A percentile compares a stretch with the other conserved stretches of the same genome.
These are phyloP conservation scores for Begonia fuchsioides DNA, from an alignment of 306 rosid genomes.

Conservation along the genomic window DNA sequence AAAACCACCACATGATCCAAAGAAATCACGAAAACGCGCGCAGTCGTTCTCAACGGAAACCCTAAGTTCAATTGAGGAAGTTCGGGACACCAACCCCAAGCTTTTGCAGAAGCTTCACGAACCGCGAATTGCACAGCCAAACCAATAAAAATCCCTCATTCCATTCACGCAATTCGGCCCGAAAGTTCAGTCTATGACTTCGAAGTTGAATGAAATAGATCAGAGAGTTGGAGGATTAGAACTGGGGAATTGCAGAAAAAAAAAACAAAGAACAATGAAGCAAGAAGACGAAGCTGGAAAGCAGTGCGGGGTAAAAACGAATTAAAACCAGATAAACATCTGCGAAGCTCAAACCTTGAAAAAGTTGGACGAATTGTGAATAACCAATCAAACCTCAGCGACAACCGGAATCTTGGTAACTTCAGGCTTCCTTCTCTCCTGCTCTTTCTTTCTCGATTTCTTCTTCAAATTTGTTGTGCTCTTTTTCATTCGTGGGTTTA, in stretches of 20 bases:
- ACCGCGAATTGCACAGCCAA: slow-evolving; percentile 33
- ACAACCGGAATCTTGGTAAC: slow-evolving; percentile 41
- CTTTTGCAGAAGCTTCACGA: slow-evolving; percentile 16
- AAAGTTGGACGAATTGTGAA: slow-evolving; percentile 38
- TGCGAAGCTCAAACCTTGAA: slow-evolving; percentile 47
- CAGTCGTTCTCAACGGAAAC: slow-evolving; percentile 35
- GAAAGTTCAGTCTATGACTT: slow-evolving; percentile 32
- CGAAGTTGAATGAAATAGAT: slow-evolving; percentile 44
- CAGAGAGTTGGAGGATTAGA: slow-evolving; percentile 30
- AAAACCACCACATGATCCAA: slow-evolving; percentile 25
- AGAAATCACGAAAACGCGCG: slow-evolving; percentile 21
- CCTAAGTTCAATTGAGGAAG: slow-evolving; percentile 36
- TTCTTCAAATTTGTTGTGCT: slow-evolving; percentile 9
- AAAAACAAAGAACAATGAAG: slow-evolving; percentile 34
- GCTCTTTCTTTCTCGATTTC: not conserved
- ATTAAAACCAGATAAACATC: slow-evolving; percentile 9
- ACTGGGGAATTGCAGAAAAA: slow-evolving; percentile 17
- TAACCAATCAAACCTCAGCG: slow-evolving; percentile 40
- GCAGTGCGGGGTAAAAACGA: slow-evolving; percentile 11
- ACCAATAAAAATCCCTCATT: slow-evolving; percentile 31
- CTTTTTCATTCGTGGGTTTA: not conserved
- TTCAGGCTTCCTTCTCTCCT: slow-evolving; percentile 25
- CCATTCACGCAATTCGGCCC: slow-evolving; percentile 33
- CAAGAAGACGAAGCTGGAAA: slow-evolving; percentile 20
- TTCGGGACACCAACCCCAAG: slow-evolving; percentile 21